Percentiles rank a stretch among this genome's conserved stretches.
phyloP scores from a whole-genome alignment of 2,329 filamentous ascomycete species.

The Xylaria sp. region DNA sequence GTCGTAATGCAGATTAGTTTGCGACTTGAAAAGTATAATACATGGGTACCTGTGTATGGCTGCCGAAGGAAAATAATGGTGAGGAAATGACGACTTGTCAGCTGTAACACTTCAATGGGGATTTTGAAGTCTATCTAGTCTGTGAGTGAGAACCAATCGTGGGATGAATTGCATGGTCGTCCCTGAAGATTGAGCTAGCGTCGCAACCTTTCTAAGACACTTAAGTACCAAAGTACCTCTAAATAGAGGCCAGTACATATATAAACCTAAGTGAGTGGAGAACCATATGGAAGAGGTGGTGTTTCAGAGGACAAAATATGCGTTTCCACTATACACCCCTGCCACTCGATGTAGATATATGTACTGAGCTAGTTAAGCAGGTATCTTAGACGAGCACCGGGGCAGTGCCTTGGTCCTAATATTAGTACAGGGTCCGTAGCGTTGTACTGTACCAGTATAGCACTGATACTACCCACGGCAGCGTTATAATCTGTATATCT shows the following conservation, averaged over 20 bases:
- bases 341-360: not conserved
- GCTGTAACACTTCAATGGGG: slow-evolving; percentile 7
- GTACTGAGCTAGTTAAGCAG: not conserved
- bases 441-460: not conserved
- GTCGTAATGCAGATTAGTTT: slow-evolving; percentile 1
- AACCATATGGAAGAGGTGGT: not conserved
- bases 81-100: slow-evolving; percentile 24
- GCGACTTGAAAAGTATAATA: slow-evolving; percentile 12
- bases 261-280: not conserved
- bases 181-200: slow-evolving; percentile 6
- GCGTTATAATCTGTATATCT: too few relatives aligned
- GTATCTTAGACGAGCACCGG: not conserved
- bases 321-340: not conserved
- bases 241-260: not conserved
- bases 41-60: not conserved
- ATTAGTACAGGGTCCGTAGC: not conserved
- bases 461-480: not conserved
- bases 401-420: slow-evolving; percentile 6
- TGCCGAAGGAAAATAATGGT: not conserved
- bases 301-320: not conserved
- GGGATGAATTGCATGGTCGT: slow-evolving; percentile 21
- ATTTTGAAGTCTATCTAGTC: slow-evolving; percentile 6
- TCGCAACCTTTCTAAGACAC: not conserved
- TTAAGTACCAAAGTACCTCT: not conserved
- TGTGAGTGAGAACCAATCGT: slow-evolving; percentile 7